Evolutionary conservation across 441 rosid species (phyloP).

Genomic region (Erodium trifolium): DNA sequence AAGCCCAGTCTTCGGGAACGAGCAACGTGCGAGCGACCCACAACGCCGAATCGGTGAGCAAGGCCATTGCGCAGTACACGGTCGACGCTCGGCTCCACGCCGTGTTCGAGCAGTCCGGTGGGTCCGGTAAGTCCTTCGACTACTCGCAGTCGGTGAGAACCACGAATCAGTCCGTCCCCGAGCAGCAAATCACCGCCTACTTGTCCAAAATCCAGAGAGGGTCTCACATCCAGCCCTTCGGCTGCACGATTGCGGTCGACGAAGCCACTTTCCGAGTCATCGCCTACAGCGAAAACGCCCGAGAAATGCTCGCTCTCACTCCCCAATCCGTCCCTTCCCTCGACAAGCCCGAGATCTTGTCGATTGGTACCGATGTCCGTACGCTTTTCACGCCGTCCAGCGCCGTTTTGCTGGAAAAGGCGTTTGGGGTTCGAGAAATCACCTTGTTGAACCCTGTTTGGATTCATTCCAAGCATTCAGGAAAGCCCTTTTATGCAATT

Average conservation of each 20-base stretch:
- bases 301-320: constrained; percentile 53
- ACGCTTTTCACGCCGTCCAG: constrained; percentile 50
- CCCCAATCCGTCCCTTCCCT: constrained; percentile 43
- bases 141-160: constrained; percentile 53
- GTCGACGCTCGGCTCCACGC: constrained; percentile 67
- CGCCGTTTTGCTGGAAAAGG: constrained; percentile 56
- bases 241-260: constrained; percentile 65
- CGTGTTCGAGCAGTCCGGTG: constrained; percentile 64
- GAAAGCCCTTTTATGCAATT: constrained; percentile 73
- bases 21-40: too few species aligned
- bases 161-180: constrained; percentile 44
- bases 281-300: constrained; percentile 67
- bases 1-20: too few species aligned
- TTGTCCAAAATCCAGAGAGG: constrained; percentile 74
- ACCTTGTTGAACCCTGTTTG: constrained; percentile 60
- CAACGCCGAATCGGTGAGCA: constrained; percentile 11
- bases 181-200: constrained; percentile 59
- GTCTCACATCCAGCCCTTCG: constrained; percentile 59
- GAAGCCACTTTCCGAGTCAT: constrained; percentile 45
- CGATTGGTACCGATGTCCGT: constrained; percentile 49
- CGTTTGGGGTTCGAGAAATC: constrained; percentile 50
- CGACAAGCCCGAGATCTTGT: constrained; percentile 33
- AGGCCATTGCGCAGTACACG: constrained; percentile 63
- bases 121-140: constrained; percentile 39
- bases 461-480: constrained; percentile 50